A percentile compares a stretch with the other conserved stretches of the same genome.
phyloP scores from a whole-genome alignment of 495 filamentous ascomycete species.

The Haplographium delicatum region DNA sequence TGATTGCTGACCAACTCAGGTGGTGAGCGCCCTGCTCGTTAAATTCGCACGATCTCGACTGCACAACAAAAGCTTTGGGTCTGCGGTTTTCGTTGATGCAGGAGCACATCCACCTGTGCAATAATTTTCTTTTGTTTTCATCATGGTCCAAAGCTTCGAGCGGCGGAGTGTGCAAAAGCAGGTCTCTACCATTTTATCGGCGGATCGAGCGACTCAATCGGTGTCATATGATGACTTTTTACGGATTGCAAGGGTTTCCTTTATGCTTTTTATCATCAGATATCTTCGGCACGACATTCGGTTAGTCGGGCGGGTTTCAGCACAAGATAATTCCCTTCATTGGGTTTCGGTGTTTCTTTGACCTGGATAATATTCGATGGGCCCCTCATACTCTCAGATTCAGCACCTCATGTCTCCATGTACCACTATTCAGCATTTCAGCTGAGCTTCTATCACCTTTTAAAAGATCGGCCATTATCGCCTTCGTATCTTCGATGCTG shows the following conservation, averaged over 20 bases:
- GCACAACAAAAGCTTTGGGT: conserved; percentile 26
- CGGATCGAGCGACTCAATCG: conserved; percentile 21
- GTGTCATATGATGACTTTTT: conserved; percentile 21
- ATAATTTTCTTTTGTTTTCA: conserved; percentile 25
- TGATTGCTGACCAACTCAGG: conserved; percentile 26
- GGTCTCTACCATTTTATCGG: conserved; percentile 20
- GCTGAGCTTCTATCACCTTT: conserved; percentile 22
- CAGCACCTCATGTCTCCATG: conserved; percentile 28
- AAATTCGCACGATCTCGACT: conserved; percentile 25
- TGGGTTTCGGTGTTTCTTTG: conserved; percentile 20
- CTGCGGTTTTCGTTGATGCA: conserved; percentile 29
- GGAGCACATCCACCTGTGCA: conserved; percentile 23
- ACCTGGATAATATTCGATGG: conserved; percentile 13
- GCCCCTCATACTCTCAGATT: conserved; percentile 23
- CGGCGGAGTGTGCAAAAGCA: conserved; percentile 27
- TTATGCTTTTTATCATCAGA: conserved; percentile 21
- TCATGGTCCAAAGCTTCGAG: conserved; percentile 28
- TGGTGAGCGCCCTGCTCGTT: conserved; percentile 29
- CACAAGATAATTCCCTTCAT: conserved; percentile 16
- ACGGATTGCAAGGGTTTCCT: conserved; percentile 24
- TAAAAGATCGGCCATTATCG: conserved; percentile 12
- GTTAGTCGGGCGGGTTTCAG: conserved; percentile 23
- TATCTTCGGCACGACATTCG: conserved; percentile 23
- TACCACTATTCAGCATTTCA: conserved; percentile 26
- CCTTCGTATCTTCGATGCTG: conserved; percentile 19